A percentile compares a stretch with the other conserved stretches of the same genome.
These are phyloP conservation scores for Pterula multifida DNA, from an alignment of 1,284 basidiomycete genomes.

Conservation along the genomic window DNA sequence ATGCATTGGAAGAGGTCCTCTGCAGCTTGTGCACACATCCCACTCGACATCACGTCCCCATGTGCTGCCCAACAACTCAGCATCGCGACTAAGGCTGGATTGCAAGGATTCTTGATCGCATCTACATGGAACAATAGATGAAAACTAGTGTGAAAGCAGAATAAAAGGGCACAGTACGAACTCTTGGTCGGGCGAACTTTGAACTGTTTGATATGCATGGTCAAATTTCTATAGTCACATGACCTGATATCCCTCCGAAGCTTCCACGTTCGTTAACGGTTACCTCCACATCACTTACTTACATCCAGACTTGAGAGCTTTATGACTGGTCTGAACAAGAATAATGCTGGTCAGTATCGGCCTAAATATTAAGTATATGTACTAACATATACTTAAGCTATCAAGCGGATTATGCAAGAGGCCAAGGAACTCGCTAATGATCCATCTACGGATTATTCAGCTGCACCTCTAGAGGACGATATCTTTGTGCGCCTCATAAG, in stretches of 20 bases:
- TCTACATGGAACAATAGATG: constrained; percentile 7
- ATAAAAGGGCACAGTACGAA: constrained; percentile 18
- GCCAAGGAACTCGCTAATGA: constrained; percentile 80
- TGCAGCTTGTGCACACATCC: constrained; percentile 55
- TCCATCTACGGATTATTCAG: constrained; percentile 66
- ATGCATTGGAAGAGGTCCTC: constrained; percentile 75
- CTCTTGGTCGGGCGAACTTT: constrained; percentile 74
- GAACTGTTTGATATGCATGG: constrained; percentile 65
- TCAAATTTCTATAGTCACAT: constrained; percentile 1
- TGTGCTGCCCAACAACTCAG: constrained; percentile 88
- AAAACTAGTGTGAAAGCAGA: constrained; percentile 4
- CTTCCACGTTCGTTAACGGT: neutral
- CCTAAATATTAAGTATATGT: neutral
- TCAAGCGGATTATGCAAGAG: constrained; percentile 96
- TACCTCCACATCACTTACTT: neutral
- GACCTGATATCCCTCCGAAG: neutral
- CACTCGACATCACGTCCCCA: constrained; percentile 53
- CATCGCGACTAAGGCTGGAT: constrained; percentile 50
- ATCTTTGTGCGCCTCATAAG: constrained; percentile 52
- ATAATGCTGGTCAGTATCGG: constrained; percentile 56
- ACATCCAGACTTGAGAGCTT: constrained; percentile 8
- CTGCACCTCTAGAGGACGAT: constrained; percentile 43
- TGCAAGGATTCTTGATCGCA: constrained; percentile 1
- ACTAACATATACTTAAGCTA: too few species aligned
- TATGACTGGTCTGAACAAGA: constrained; percentile 60